Evolutionary conservation across 1,139 yeast genomes (phyloP).

Genomic region (Sporopachydermia cereana): DNA sequence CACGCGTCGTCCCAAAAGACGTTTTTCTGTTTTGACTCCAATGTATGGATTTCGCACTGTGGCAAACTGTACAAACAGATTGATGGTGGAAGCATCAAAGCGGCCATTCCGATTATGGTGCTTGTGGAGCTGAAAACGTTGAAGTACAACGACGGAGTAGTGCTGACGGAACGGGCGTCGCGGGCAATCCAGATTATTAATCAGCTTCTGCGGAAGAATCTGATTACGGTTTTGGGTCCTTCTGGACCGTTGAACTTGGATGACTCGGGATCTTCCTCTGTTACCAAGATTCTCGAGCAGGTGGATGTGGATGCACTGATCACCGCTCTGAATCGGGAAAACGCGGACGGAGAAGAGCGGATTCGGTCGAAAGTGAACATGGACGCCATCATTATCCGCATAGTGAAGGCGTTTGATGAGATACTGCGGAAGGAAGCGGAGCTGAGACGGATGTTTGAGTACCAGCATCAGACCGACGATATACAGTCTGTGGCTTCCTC

Average conservation of each 20-base stretch:
- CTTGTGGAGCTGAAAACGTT: constrained; percentile 1
- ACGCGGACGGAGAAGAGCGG: neutral
- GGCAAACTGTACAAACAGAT: constrained; percentile 4
- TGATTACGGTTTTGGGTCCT: constrained; percentile 2
- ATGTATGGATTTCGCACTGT: constrained; percentile 6
- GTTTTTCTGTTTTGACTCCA: constrained; percentile 5
- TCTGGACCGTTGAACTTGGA: neutral
- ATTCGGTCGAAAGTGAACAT: neutral
- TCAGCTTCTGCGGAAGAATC: constrained; percentile 5
- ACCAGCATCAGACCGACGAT: constrained; percentile 13
- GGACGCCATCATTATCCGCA: neutral
- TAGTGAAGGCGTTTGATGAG: constrained; percentile 14
- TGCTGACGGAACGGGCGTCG: neutral
- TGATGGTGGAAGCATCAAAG: neutral
- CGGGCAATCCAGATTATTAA: constrained; percentile 3
- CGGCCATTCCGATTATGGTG: constrained; percentile 5
- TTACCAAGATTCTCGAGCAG: neutral
- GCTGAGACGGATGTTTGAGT: constrained; percentile 7
- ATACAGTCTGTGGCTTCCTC: neutral
- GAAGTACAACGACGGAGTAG: neutral
- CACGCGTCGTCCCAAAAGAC: neutral
- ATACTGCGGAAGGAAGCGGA: constrained; percentile 18
- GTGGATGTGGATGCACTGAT: constrained; percentile 5
- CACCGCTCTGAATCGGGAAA: neutral
- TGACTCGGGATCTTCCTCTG: neutral